Base-by-base conservation (phyloP, 2,329 filamentous ascomycete species). In the Beauveria varroae region DNA sequence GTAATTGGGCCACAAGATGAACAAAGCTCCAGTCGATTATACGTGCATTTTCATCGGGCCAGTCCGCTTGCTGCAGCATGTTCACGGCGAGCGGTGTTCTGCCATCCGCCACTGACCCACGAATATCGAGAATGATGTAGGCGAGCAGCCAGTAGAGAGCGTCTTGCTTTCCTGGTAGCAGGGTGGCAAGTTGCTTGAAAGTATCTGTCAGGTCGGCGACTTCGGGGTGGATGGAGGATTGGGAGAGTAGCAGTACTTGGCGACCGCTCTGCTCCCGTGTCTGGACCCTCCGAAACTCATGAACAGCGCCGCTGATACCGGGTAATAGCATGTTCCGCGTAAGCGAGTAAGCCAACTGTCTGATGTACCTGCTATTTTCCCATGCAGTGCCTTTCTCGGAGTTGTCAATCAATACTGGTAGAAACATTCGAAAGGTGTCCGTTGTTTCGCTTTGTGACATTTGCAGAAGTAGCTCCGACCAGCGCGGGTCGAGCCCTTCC, bases 391-490 rank as follows among this genome's bases (percentile, higher is more conserved):
- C 78, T 34, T 79, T 78, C n/a, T 71, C 68, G 20, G 80, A 79
- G 61, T 79, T 80, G 64, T 88, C 85, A 10, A 86, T 73, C 0
- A 91, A 71, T 24, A 87, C 78, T 0, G 87, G 86, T 1, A 92
- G 77, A 69, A 88, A 93, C 14, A 90, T 78, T 46, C 79, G 73
- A 14, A 73, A 67, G 1, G 65, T 62, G 2, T 71, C 16, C 9
- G 7, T 20, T 57, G 46, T 5, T 66, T 43, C 22, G 51, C 1
- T 41, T 46, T 56, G 44, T 18, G 64, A 63, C 50, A 75, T 51
- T 54, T 76, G 73, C 1, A 77, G 56, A 12, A 75, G 56, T 7
- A 77, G 61, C 62, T 78, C 76, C 0, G 74, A 76, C 46, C 77
- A 61, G 43, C 75, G 69, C 0, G 76, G 75, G 46, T 78, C 76